These are phyloP conservation scores for Nymphaea thermarum DNA, from an alignment of 164 flowering plant species.

Conservation along the genomic window DNA sequence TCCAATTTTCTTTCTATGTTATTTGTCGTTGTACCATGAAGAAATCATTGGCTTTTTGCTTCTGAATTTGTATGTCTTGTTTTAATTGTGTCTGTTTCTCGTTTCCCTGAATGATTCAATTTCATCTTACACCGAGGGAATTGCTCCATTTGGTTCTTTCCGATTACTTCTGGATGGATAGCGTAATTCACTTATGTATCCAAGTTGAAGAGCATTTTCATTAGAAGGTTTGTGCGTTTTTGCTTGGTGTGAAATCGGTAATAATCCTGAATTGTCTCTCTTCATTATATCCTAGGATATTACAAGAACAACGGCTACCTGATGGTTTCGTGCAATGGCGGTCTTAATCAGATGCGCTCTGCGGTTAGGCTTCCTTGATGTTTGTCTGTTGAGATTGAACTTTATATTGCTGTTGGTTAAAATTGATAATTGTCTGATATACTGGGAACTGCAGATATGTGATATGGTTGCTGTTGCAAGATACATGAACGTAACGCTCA, in stretches of 20 bases:
- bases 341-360: conserved; percentile 91
- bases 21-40: not conserved
- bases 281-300: conserved; percentile 25
- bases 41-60: too few relatives aligned
- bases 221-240: not conserved
- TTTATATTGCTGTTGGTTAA: not conserved
- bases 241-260: not conserved
- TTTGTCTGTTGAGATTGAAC: not conserved
- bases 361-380: conserved; percentile 39
- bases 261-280: not conserved
- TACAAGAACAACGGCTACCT: conserved; percentile 89
- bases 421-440: not conserved
- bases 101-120: not conserved
- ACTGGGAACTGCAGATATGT: conserved; percentile 50
- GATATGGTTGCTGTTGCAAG: conserved; percentile 97
- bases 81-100: not conserved
- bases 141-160: too few relatives aligned
- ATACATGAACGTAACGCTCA: conserved; percentile 72
- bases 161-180: too few relatives aligned
- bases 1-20: not conserved
- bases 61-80: too few relatives aligned
- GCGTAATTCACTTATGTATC: too few relatives aligned
- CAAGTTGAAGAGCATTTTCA: not conserved
- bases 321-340: conserved; percentile 93
- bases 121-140: too few relatives aligned